Conservation (phyloP, 805 yeast species). For the Lipomyces lipofer region DNA sequence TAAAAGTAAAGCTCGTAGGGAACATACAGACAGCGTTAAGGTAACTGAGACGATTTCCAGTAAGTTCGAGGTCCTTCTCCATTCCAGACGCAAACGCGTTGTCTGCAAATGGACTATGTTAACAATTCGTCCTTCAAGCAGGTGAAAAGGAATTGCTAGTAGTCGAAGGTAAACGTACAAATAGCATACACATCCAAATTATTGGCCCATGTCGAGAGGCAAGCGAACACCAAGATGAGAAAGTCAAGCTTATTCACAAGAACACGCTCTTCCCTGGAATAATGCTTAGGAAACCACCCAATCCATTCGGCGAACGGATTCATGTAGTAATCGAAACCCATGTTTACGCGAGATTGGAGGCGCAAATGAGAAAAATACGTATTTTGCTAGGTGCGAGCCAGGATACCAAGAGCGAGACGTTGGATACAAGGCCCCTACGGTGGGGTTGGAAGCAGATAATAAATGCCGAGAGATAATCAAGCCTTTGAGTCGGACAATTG, state of each 20-base stretch:
- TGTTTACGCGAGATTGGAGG: too few species aligned
- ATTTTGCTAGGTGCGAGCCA: too few species aligned
- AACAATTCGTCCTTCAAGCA: neutral
- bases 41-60: conserved; percentile 35
- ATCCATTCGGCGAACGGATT: conserved; percentile 28
- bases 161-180: neutral
- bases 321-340: conserved; percentile 27
- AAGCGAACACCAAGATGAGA: conserved; percentile 21
- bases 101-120: conserved; percentile 15
- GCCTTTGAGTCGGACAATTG: too few species aligned
- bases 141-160: neutral
- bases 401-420: too few species aligned
- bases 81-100: conserved; percentile 50
- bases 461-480: too few species aligned
- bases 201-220: conserved; percentile 27
- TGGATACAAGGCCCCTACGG: too few species aligned
- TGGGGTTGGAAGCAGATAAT: too few species aligned
- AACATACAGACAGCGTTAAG: conserved; percentile 38
- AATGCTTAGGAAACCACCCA: conserved; percentile 28
- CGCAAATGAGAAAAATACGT: too few species aligned
- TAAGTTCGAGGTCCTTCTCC: conserved; percentile 37
- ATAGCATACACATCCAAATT: conserved; percentile 26
- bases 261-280: conserved; percentile 28
- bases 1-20: conserved; percentile 31
- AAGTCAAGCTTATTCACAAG: conserved; percentile 27